Conservation (phyloP, 495 filamentous ascomycete genomes). For the Podospora comata region DNA sequence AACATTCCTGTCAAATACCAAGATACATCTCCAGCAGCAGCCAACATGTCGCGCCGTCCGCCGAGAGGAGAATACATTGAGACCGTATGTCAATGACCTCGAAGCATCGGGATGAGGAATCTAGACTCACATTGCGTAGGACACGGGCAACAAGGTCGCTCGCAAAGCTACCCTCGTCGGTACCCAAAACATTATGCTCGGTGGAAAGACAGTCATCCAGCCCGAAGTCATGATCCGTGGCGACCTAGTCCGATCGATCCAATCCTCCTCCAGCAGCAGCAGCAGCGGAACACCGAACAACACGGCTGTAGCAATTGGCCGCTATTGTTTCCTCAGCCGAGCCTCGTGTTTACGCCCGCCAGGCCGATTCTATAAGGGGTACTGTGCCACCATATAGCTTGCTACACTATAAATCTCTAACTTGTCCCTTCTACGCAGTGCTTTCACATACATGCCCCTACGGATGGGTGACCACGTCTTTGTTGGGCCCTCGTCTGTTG, state of each 20-base stretch:
- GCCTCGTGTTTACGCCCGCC: slow-evolving; percentile 74
- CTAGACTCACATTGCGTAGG: slow-evolving; percentile 37
- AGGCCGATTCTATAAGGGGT: slow-evolving; percentile 66
- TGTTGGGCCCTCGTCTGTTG: slow-evolving; percentile 66
- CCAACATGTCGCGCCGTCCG: slow-evolving; percentile 68
- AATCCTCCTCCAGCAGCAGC: slow-evolving; percentile 36
- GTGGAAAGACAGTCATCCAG: slow-evolving; percentile 91
- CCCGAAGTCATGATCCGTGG: slow-evolving; percentile 88
- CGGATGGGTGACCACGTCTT: slow-evolving; percentile 93
- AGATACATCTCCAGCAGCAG: slow-evolving; percentile 9
- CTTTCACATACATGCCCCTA: slow-evolving; percentile 73
- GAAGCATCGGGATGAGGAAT: too few species aligned
- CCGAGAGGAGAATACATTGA: slow-evolving; percentile 92
- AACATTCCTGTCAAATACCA: not conserved
- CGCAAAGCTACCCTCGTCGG: slow-evolving; percentile 85
- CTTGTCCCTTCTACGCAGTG: slow-evolving; percentile 29
- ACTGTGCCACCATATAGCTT: slow-evolving; percentile 11
- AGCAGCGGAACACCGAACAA: slow-evolving; percentile 41
- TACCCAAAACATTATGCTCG: slow-evolving; percentile 95
- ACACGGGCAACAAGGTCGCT: slow-evolving; percentile 97
- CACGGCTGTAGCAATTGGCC: slow-evolving; percentile 78
- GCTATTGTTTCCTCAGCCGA: slow-evolving; percentile 80
- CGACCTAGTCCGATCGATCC: slow-evolving; percentile 66
- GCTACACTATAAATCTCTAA: not conserved
- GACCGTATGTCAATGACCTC: slow-evolving; percentile 53